Evolutionary conservation across 2,329 filamentous ascomycete genomes (phyloP).

Genomic region (Colletotrichum spaethianum): DNA sequence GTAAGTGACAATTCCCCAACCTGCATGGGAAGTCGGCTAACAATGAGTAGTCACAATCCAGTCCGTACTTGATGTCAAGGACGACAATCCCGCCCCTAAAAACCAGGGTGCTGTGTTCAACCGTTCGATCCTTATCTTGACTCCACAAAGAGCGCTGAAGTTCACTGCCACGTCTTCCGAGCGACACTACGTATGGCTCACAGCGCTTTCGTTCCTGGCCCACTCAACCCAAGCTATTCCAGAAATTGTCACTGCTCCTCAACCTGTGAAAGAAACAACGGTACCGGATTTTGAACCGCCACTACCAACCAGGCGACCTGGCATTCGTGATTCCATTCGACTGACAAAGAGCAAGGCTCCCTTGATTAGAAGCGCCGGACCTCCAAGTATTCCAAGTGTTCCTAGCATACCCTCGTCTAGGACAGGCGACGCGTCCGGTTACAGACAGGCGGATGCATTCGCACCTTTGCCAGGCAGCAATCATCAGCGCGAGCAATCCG

Average conservation of each 20-base stretch:
- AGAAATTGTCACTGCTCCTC: conserved; percentile 74
- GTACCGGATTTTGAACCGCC: conserved; percentile 67
- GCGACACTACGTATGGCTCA: conserved; percentile 95
- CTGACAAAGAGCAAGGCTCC: conserved; percentile 81
- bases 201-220: conserved; percentile 92
- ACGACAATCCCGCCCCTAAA: conserved; percentile 88
- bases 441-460: conserved; percentile 57
- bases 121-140: conserved; percentile 94
- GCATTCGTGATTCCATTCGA: conserved; percentile 90
- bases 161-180: conserved; percentile 89
- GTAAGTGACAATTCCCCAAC: conserved; percentile 70
- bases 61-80: conserved; percentile 96
- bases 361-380: conserved; percentile 57
- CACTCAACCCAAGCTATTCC: conserved; percentile 88
- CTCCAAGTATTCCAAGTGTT: conserved; percentile 68
- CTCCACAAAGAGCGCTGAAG: conserved; percentile 92
- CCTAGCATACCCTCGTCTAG: conserved; percentile 57
- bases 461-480: conserved; percentile 50
- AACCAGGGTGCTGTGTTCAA: conserved; percentile 80
- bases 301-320: conserved; percentile 64
- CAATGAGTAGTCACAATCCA: conserved; percentile 83
- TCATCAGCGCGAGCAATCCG: conserved; percentile 64
- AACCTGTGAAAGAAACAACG: conserved; percentile 62
- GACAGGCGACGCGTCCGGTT: conserved; percentile 54
- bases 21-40: conserved; percentile 48